Evolutionary conservation across 192 early-diverging fungal species (phyloP), one percentile per base, ranked within the genome.

Genomic region (Coemansia sp.): DNA sequence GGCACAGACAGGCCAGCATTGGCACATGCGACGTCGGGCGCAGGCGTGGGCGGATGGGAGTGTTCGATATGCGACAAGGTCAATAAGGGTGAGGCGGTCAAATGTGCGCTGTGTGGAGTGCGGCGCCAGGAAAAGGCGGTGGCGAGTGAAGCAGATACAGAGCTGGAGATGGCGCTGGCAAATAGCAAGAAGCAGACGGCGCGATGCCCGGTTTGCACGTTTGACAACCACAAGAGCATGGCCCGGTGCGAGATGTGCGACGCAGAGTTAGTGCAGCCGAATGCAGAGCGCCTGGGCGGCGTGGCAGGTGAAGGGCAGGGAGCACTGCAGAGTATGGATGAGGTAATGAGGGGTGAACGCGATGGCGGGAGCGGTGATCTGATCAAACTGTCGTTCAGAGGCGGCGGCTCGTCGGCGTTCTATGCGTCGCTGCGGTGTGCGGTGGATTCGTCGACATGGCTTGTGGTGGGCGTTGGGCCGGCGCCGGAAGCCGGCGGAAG

Each of bases 221-320:
- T 96, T 69, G 79, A 92, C 47, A 98, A 98, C 72, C 92, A 95
- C 72, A 74, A 86, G 3, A 89, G 88, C 65, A 88, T 94, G 88
- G 72, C 77, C 8, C 78, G 78, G 13, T 98, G 95, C 73, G 94
- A 98, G 64, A 90, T 96, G 67, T 98, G 95, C 76, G 90, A 87
- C 19, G 75, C 87, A 5, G 74, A 89, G 65, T 84, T 98, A 13
- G 22, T 52, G 32, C 67, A 40, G n/a, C 46, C 40, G 56, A 51
- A 21, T 15, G 15, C 60, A 11, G 54, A 37, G 43, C 51, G 16
- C 21, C 15, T 32, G 10, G 32, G 15, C 5, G 55, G 26, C 22
- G 54, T 8, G 22, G 41, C 21, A 37, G 15, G 32, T 57, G 71
- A 74, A 52, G 60, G 69, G 15, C 39, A 54, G 54, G 42, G 73